Evolutionary conservation across 2,329 filamentous ascomycete genomes (phyloP), one percentile per base, ranked within the genome.

Genomic region (Alternaria sp.): DNA sequence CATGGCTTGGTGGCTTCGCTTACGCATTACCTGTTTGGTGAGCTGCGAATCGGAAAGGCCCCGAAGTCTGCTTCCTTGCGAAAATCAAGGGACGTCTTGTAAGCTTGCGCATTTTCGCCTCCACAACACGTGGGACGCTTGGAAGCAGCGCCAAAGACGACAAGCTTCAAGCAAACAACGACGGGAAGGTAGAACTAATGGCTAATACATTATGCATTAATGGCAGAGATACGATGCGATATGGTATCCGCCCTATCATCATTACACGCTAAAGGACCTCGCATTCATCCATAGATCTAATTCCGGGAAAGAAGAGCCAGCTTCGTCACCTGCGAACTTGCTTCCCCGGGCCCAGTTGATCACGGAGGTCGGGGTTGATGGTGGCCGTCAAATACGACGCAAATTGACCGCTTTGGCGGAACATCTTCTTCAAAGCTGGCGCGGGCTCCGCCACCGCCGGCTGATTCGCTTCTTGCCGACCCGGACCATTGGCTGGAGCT

Each of bases 311-410:
- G 17, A 44, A 52, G 13, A 6, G 5, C 13, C 40, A 15, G 32
- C 21, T 44, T 44, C 36, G n/a, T 32, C 11, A 57, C 44, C 30
- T 26, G 26, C 45, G 25, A 54, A 17, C 23, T 28, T 61, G 46
- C 30, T 45, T 54, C 15, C 43, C 23, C n/a, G 51, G 47, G 8
- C 40, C 52, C 52, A 71, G 51, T 30, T 70, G 64, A 51, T 52
- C 55, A 19, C 61, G 69, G 36, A 75, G 63, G 55, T 75, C 73
- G 15, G 73, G 71, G 17, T 75, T 75, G 2, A 73, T 66, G 36
- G 68, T 73, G 1, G 66, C 69, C 15, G 69, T 75, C 51, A 75
- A 36, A 55, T 70, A 72, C 19, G 71, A 67, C 1, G 70, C 70
- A 36, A 74, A 74, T 1, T 73, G 63, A 5, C 72, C 71, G 15